Conservation (phyloP, 176 grass and related monocot genomes). For the Lolium perenne region DNA sequence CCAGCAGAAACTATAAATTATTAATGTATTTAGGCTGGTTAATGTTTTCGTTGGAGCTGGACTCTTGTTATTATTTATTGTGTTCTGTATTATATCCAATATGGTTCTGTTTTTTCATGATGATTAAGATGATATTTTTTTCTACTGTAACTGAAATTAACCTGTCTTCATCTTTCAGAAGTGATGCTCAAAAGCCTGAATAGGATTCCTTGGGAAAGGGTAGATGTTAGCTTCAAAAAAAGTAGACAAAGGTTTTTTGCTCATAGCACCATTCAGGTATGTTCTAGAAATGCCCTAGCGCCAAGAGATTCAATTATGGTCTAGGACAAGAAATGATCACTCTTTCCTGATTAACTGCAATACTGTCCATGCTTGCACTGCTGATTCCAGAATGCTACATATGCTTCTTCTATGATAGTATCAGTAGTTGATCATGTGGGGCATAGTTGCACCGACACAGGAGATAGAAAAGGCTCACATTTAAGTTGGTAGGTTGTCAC, state of each 20-base stretch:
- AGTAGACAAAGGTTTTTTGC: constrained; percentile 83
- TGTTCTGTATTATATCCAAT: constrained; percentile 19
- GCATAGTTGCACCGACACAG: constrained; percentile 3
- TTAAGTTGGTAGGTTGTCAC: constrained; percentile 43
- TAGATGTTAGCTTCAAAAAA: constrained; percentile 93
- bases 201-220: constrained; percentile 91
- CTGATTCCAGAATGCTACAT: not conserved
- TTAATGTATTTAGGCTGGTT: not conserved
- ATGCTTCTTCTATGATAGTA: not conserved
- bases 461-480: constrained; percentile 32
- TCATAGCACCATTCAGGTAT: constrained; percentile 95
- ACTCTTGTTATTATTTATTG: not conserved
- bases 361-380: constrained; percentile 21
- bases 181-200: constrained; percentile 83
- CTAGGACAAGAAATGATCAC: not conserved
- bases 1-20: not conserved
- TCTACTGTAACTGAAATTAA: constrained; percentile 32
- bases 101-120: not conserved
- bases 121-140: constrained; percentile 10
- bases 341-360: constrained; percentile 19
- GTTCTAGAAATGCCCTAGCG: not conserved
- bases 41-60: not conserved
- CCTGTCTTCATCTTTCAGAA: constrained; percentile 50
- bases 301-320: not conserved
- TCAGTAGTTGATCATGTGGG: constrained; percentile 18